Percentiles rank a stretch among this genome's conserved stretches.
Evolutionary conservation across 768 basidiomycete genomes (phyloP).

Genomic region (Lentinula boryana): DNA sequence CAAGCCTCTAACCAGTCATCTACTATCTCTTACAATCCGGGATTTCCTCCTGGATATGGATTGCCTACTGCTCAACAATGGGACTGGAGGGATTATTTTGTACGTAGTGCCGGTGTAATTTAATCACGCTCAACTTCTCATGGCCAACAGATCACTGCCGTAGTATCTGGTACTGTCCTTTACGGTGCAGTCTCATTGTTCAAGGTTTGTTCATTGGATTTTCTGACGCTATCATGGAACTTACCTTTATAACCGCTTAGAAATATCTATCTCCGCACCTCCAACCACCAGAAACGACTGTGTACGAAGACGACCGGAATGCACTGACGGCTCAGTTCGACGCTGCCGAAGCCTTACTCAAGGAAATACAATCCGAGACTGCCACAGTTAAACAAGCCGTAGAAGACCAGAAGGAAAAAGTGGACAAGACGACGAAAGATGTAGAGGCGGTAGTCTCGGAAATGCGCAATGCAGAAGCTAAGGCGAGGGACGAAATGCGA

Average conservation of each 20-base stretch:
- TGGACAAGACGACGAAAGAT: constrained; percentile 66
- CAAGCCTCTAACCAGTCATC: constrained; percentile 39
- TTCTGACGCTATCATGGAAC: neutral
- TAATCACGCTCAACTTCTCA: neutral
- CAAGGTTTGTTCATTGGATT: constrained; percentile 39
- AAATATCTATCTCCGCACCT: constrained; percentile 92
- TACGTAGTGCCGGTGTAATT: constrained; percentile 30
- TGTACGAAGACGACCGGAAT: constrained; percentile 85
- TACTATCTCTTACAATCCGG: constrained; percentile 15
- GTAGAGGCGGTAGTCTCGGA: constrained; percentile 69
- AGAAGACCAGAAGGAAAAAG: constrained; percentile 68
- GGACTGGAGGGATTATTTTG: constrained; percentile 99
- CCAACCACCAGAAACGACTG: constrained; percentile 78
- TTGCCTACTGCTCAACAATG: constrained; percentile 48
- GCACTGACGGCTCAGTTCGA: constrained; percentile 87
- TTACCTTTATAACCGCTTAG: constrained; percentile 29
- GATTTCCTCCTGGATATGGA: constrained; percentile 40
- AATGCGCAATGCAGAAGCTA: constrained; percentile 72
- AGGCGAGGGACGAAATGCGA: constrained; percentile 82
- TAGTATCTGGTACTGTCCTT: constrained; percentile 79
- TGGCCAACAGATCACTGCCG: constrained; percentile 72
- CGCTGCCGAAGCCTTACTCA: constrained; percentile 73
- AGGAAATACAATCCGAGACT: constrained; percentile 76
- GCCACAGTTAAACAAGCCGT: constrained; percentile 65
- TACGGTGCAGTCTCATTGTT: constrained; percentile 80